Evolutionary conservation across 1,139 yeast genomes (phyloP), one percentile per base, ranked within the genome.

Genomic region (Candida dubliniensis): DNA sequence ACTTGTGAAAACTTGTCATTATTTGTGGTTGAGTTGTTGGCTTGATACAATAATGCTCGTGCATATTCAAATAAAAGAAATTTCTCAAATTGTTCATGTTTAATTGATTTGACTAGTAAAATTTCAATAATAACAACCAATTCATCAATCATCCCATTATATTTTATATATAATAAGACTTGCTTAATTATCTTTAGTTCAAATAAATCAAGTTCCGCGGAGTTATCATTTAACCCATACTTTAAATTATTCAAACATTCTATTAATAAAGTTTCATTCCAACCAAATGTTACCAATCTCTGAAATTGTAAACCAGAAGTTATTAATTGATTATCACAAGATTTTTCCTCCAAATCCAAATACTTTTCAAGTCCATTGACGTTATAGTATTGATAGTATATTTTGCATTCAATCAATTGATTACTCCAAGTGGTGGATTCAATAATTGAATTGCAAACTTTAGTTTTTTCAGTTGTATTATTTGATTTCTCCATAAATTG

Each of bases 151-250:
- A 69, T 60, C 12, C 67, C 65, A 49, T 69, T 68, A 42, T 64
- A 71, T 38, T 59, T 61, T 47, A 77, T 58, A 51, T 67, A 76
- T 4, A 54, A 54, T 3, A 73, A 48, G 11, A 76, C 44, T 10
- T 52, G 51, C 30, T 53, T 56, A 5, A 74, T 42, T 34, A 76
- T 67, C 2, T 59, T 59, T 6, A 49, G 31, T 47, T 77, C 80
- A 47, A 45, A 44, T 9, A 23, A 18, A 9, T 25, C 36, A 34
- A 41, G 34, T 35, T 37, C 40, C 8, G 9, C 25, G n/a, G 24
- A n/a, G 7, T 23, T 12, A 11, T 10, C 5, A n/a, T 34, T 25
- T 13, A 40, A 14, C 50, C 51, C 41, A 11, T 44, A 30, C 4
- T 41, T 13, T 12, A 42, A 36, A 25, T 36, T 29, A 4, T 35